Conservation (phyloP, 768 basidiomycete species). For the Lactarius vividus region DNA sequence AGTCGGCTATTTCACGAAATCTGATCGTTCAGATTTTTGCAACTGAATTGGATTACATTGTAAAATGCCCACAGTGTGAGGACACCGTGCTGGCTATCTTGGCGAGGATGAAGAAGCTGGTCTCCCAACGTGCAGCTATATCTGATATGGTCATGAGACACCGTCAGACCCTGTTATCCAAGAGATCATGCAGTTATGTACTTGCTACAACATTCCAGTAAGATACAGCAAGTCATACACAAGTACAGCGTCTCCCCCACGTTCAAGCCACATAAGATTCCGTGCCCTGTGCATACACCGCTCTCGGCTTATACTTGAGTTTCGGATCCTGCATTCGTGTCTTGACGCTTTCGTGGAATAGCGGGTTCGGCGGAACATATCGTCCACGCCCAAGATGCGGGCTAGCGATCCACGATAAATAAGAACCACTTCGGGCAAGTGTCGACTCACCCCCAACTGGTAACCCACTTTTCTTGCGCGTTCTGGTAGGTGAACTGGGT, state of each 20-base stretch:
- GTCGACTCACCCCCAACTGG: constrained; percentile 48
- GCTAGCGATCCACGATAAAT: constrained; percentile 32
- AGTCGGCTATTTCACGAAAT: no score
- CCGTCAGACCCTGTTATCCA: no score
- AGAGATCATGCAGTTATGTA: no score
- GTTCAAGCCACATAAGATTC: constrained; percentile 46
- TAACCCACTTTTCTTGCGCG: constrained; percentile 50
- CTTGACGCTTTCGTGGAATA: constrained; percentile 64
- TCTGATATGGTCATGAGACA: constrained; percentile 33
- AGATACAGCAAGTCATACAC: background rate
- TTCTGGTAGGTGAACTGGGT: constrained; percentile 56
- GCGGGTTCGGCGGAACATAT: constrained; percentile 46
- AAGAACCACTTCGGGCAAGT: background rate
- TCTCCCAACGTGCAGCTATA: constrained; percentile 80
- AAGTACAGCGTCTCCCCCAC: no score
- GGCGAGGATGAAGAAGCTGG: constrained; percentile 67
- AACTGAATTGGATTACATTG: no score
- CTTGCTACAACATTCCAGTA: no score
- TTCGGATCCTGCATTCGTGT: constrained; percentile 49
- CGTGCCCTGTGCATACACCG: constrained; percentile 46
- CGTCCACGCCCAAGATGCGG: constrained; percentile 59
- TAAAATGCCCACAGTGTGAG: no score
- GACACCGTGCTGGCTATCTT: constrained; percentile 43
- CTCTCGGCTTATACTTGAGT: constrained; percentile 59
- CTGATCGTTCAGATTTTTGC: no score